Percentiles rank a stretch among this genome's conserved stretches.
Evolutionary conservation across 2,329 filamentous ascomycete species (phyloP).

Genomic region (Alternaria viburni): DNA sequence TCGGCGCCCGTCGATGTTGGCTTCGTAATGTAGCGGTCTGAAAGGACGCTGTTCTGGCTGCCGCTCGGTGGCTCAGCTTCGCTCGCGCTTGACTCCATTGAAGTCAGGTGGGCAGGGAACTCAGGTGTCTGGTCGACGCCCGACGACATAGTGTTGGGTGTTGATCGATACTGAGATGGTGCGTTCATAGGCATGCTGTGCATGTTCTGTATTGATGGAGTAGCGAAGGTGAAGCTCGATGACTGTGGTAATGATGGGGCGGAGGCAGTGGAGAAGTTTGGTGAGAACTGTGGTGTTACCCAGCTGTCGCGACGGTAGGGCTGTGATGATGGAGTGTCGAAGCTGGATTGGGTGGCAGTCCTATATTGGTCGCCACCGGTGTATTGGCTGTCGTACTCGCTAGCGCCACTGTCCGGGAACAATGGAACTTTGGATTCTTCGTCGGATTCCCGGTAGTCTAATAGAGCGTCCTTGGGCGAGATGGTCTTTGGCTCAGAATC

Average conservation of each 20-base stretch:
- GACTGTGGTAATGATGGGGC: conserved; percentile 37
- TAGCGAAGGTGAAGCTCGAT: conserved; percentile 55
- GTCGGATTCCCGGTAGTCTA: conserved; percentile 82
- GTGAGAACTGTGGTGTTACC: conserved; percentile 44
- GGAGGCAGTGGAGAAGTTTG: conserved; percentile 41
- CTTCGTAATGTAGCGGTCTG: conserved; percentile 51
- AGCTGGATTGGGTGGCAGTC: conserved; percentile 44
- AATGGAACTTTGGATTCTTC: conserved; percentile 73
- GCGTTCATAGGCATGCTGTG: conserved; percentile 41
- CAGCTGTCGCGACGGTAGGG: conserved; percentile 44
- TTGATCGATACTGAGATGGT: conserved; percentile 45
- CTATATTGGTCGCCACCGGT: conserved; percentile 51
- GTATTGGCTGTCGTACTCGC: conserved; percentile 58
- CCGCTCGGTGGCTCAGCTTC: conserved; percentile 55
- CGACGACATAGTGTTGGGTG: conserved; percentile 37
- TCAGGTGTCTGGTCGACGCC: conserved; percentile 57
- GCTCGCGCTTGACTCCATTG: conserved; percentile 67
- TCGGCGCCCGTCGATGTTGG: conserved; percentile 74
- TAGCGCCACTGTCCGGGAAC: conserved; percentile 68
- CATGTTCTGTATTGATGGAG: conserved; percentile 49
- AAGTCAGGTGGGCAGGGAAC: conserved; percentile 65
- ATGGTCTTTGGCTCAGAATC: conserved; percentile 75
- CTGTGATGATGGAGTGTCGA: conserved; percentile 44
- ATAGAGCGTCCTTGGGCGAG: conserved; percentile 87
- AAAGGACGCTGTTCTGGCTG: conserved; percentile 47